Base-by-base conservation (phyloP, 169 alveolate species). In the Plasmodium ovale region DNA sequence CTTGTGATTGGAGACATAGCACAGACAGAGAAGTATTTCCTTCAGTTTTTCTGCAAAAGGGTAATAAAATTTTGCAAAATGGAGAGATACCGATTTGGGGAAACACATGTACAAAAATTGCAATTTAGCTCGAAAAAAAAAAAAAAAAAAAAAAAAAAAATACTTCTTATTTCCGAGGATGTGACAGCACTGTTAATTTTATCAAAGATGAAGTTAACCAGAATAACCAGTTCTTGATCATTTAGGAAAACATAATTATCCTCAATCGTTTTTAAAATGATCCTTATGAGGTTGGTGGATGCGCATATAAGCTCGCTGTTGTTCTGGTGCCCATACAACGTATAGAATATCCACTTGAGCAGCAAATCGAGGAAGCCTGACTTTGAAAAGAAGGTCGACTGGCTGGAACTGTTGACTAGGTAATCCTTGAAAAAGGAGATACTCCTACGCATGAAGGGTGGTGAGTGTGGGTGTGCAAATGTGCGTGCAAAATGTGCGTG, bases 391-490 rank as follows among this genome's bases (percentile, higher is more conserved):
- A 84, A 27, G 21, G 73, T 69, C 51, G 91, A 54, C 42, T 84
- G 91, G 56, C 68, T 84, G 10, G 70, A 29, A 19, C 87, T 69
- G 33, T 68, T 84, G 56, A 64, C 68, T 44, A 84, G 29, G 16
- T 84, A 84, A n/a, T 84, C 91, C 53, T 84, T 84, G 25, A 68
- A 84, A 37, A 84, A 84, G 27, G 42, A 37, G 19, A 84, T 67
- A 37, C 91, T 68, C 87, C 87, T 79, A 54, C 37, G 58, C 2
- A 9, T 25, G 47, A 29, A 27, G n/a, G 2, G 9, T 9, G 16
- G 25, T 0, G 42, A 19, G 0, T 0, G 23, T 1, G n/a, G 64
- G 1, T 1, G 42, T 19, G 23, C 31, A 58, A 1, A 58, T 44
- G 56, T 44, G n/a, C n/a, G n/a, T n/a, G n/a, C n/a, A n/a, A n/a